Percentiles rank a stretch among this genome's conserved stretches.
These are phyloP conservation scores for Aulographum hederae DNA, from an alignment of 2,329 filamentous ascomycete genomes.

Conservation along the genomic window DNA sequence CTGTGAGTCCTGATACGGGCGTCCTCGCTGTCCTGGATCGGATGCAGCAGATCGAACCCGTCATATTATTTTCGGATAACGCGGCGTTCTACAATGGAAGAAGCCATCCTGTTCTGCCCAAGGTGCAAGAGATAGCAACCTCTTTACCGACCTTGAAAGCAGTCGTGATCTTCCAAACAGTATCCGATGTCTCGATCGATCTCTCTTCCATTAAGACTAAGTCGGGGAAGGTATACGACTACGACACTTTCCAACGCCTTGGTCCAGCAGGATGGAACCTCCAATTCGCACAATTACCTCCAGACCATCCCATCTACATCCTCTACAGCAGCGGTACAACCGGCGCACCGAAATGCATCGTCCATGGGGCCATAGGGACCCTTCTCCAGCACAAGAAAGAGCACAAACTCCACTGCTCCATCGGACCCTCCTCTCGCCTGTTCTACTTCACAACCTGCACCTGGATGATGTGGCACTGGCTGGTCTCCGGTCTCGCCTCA, in stretches of 20 bases:
- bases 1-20: constrained; percentile 81
- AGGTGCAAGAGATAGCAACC: constrained; percentile 59
- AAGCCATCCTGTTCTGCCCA: constrained; percentile 60
- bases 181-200: constrained; percentile 22
- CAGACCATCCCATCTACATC: constrained; percentile 75
- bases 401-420: constrained; percentile 70
- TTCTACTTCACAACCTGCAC: constrained; percentile 92
- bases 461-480: constrained; percentile 99
- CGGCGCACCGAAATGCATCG: constrained; percentile 73
- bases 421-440: constrained; percentile 52
- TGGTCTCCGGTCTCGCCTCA: constrained; percentile 65
- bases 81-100: constrained; percentile 84
- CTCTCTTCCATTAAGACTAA: constrained; percentile 20
- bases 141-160: constrained; percentile 48
- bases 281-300: constrained; percentile 56
- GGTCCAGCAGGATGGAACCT: constrained; percentile 11
- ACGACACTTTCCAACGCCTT: constrained; percentile 17
- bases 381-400: constrained; percentile 96
- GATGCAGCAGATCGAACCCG: constrained; percentile 67
- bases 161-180: constrained; percentile 58
- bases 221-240: constrained; percentile 17
- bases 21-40: constrained; percentile 82
- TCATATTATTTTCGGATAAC: constrained; percentile 72
- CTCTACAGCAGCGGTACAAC: constrained; percentile 90
- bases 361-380: constrained; percentile 79